phyloP scores from a whole-genome alignment of 2,329 filamentous ascomycete species.

The Corinectria fuckeliana region DNA sequence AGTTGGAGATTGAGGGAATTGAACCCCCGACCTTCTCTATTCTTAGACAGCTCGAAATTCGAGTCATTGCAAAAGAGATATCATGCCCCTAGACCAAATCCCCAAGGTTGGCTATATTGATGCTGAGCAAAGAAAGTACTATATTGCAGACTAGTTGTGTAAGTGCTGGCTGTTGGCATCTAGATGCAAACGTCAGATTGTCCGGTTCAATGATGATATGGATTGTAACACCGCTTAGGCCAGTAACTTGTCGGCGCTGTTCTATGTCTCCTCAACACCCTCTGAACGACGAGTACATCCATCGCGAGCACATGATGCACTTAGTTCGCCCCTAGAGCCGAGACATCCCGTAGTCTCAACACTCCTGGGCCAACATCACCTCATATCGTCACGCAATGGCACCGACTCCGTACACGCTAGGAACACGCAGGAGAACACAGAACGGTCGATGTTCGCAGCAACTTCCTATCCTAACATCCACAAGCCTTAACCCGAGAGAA shows the following conservation, averaged over 20 bases:
- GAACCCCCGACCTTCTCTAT: slow-evolving; percentile 1
- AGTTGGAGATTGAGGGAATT: slow-evolving; percentile 5
- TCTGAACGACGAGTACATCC: neutral
- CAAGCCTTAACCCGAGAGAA: neutral
- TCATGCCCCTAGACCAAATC: slow-evolving; percentile 1
- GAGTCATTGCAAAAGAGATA: neutral
- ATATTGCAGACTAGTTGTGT: too few relatives aligned
- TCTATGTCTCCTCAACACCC: neutral
- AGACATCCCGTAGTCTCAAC: neutral
- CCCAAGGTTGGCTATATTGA: too few relatives aligned
- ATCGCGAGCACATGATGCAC: neutral
- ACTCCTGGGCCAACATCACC: neutral
- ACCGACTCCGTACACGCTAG: neutral
- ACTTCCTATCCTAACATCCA: neutral
- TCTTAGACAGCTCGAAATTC: neutral
- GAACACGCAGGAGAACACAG: neutral
- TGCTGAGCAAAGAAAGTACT: too few relatives aligned
- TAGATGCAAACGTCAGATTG: too few relatives aligned
- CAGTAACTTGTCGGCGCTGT: too few relatives aligned
- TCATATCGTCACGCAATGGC: neutral
- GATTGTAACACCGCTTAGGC: neutral
- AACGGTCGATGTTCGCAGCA: neutral
- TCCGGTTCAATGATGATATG: neutral
- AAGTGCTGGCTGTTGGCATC: too few relatives aligned
- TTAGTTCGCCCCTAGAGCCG: neutral